A percentile compares a stretch with the other conserved stretches of the same genome.
phyloP scores from a whole-genome alignment of 495 filamentous ascomycete species.

The Aspergillus homomorphus region DNA sequence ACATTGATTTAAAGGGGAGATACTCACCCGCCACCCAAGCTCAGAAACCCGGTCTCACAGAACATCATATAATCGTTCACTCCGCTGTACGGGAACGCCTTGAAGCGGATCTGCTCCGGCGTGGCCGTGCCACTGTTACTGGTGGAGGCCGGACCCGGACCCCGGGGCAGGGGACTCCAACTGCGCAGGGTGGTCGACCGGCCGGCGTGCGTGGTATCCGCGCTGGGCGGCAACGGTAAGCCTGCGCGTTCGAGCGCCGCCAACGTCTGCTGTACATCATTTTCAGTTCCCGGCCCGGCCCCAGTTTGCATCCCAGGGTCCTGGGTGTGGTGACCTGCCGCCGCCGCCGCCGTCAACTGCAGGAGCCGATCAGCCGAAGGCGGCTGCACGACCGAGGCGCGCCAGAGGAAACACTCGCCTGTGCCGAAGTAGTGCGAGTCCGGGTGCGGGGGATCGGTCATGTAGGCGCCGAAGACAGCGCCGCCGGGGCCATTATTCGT shows the following conservation, averaged over 20 bases:
- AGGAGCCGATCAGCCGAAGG: constrained; percentile 39
- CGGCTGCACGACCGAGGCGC: constrained; percentile 60
- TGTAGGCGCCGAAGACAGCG: constrained; percentile 88
- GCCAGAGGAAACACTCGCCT: constrained; percentile 98
- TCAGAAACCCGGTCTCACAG: constrained; percentile 82
- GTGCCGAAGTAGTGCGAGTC: constrained; percentile 87
- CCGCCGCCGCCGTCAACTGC: constrained; percentile 36
- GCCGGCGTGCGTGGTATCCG: constrained; percentile 66
- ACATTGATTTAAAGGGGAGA: constrained; percentile 5
- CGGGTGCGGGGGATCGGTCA: constrained; percentile 81
- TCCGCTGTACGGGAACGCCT: constrained; percentile 93
- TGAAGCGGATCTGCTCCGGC: constrained; percentile 78
- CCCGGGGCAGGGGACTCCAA: not conserved
- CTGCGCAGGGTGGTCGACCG: constrained; percentile 65
- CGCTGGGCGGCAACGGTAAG: constrained; percentile 68
- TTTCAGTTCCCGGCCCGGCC: too few relatives aligned
- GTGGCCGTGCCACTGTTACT: constrained; percentile 39
- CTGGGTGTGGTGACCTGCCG: too few relatives aligned
- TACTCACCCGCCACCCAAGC: constrained; percentile 74
- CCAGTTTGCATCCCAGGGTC: too few relatives aligned
- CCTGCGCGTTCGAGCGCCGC: constrained; percentile 33
- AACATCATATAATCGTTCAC: constrained; percentile 96
- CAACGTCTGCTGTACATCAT: too few relatives aligned
- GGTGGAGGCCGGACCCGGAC: too few relatives aligned
- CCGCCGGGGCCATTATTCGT: not conserved